Conservation (phyloP, 2,329 filamentous ascomycete genomes). For the Colletotrichum lini region DNA sequence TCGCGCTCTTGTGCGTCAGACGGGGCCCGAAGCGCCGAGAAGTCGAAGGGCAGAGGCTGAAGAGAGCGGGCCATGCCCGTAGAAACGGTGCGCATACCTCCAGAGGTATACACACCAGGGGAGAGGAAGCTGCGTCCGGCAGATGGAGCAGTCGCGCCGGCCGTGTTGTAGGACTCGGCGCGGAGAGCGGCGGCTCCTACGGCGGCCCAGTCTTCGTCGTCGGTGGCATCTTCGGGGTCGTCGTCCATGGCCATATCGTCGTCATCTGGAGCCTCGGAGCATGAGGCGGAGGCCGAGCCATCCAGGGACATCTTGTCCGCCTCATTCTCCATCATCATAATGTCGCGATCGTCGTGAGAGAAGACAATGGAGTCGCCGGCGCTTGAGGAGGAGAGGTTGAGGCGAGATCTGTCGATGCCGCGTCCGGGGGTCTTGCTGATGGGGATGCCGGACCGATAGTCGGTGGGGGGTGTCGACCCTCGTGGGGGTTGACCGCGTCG, state of each 20-base stretch:
- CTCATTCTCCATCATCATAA: slow-evolving; percentile 84
- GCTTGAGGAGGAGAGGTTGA: slow-evolving; percentile 70
- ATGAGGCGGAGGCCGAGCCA: slow-evolving; percentile 78
- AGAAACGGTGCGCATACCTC: slow-evolving; percentile 65
- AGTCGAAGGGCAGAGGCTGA: slow-evolving; percentile 65
- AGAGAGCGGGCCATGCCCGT: slow-evolving; percentile 69
- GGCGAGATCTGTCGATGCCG: slow-evolving; percentile 63
- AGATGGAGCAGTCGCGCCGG: slow-evolving; percentile 67
- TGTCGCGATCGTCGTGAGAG: slow-evolving; percentile 78
- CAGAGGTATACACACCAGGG: slow-evolving; percentile 64
- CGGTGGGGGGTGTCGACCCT: slow-evolving; percentile 57
- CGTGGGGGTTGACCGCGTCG: slow-evolving; percentile 74
- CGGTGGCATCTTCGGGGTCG: slow-evolving; percentile 88
- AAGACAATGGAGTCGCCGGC: slow-evolving; percentile 81
- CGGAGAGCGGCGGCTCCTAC: slow-evolving; percentile 90
- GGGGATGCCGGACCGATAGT: slow-evolving; percentile 68
- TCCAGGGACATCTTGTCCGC: slow-evolving; percentile 96
- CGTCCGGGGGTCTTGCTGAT: slow-evolving; percentile 64
- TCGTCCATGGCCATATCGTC: slow-evolving; percentile 76
- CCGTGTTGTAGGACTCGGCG: slow-evolving; percentile 73
- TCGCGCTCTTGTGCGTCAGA: slow-evolving; percentile 83
- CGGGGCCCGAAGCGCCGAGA: slow-evolving; percentile 65
- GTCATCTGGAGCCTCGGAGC: slow-evolving; percentile 81
- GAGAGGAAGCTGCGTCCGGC: slow-evolving; percentile 54
- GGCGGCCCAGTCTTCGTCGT: slow-evolving; percentile 96